A percentile compares a stretch with the other conserved stretches of the same genome.
Conservation (phyloP, 2,329 filamentous ascomycete genomes). For the Colletotrichum sp. region DNA sequence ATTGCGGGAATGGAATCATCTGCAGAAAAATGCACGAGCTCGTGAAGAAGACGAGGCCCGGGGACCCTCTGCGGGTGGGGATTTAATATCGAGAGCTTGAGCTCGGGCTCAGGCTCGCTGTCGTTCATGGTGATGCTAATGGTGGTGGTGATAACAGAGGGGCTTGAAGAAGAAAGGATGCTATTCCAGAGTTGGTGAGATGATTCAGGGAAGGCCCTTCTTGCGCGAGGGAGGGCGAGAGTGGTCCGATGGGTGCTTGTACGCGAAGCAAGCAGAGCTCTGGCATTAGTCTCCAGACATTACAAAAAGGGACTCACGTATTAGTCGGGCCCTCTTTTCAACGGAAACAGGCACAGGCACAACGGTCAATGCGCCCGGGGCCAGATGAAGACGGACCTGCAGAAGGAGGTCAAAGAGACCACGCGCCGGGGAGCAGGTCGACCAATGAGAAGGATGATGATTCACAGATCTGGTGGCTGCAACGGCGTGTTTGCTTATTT, state of each 20-base stretch:
- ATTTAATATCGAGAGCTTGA: constrained; percentile 51
- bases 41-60: constrained; percentile 54
- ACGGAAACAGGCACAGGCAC: not conserved
- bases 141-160: not conserved
- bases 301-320: constrained; percentile 1
- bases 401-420: constrained; percentile 12
- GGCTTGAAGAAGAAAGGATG: not conserved
- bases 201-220: not conserved
- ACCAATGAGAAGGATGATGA: constrained; percentile 22
- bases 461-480: constrained; percentile 22
- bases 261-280: not conserved
- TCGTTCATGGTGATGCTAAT: not conserved
- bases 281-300: not conserved
- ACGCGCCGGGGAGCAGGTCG: not conserved
- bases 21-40: constrained; percentile 60
- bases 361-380: constrained; percentile 6
- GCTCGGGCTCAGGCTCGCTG: not conserved
- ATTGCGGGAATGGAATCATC: constrained; percentile 56
- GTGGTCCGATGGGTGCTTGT: not conserved
- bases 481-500: constrained; percentile 6
- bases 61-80: constrained; percentile 41
- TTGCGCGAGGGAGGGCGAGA: not conserved
- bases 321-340: constrained; percentile 20
- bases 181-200: not conserved
- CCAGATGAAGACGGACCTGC: constrained; percentile 17